A percentile compares a stretch with the other conserved stretches of the same genome.
These are phyloP conservation scores for Colletotrichum trifolii DNA, from an alignment of 2,329 filamentous ascomycete species.

Conservation along the genomic window DNA sequence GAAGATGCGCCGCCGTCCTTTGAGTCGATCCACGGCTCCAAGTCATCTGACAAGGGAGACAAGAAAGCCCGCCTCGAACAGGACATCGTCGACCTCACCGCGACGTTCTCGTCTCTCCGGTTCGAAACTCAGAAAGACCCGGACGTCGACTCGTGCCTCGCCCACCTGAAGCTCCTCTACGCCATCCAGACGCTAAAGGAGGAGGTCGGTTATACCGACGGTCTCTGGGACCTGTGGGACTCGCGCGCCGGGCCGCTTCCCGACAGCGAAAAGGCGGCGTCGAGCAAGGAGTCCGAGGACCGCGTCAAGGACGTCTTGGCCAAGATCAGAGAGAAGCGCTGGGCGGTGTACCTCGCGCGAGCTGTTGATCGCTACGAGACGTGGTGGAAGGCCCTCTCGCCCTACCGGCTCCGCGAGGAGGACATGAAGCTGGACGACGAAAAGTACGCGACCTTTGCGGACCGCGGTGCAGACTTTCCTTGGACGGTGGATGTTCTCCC, in stretches of 20 bases:
- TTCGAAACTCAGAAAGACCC: slow-evolving; percentile 50
- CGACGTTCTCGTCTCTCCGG: slow-evolving; percentile 51
- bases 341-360: slow-evolving; percentile 75
- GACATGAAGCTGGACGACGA: slow-evolving; percentile 46
- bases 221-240: slow-evolving; percentile 73
- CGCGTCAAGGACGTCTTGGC: slow-evolving; percentile 55
- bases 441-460: slow-evolving; percentile 49
- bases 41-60: neutral
- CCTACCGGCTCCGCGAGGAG: slow-evolving; percentile 45
- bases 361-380: slow-evolving; percentile 75
- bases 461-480: slow-evolving; percentile 38
- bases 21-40: slow-evolving; percentile 12
- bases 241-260: slow-evolving; percentile 44
- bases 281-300: slow-evolving; percentile 42
- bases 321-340: slow-evolving; percentile 76
- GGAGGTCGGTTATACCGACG: slow-evolving; percentile 72
- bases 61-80: neutral
- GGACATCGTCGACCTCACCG: slow-evolving; percentile 44
- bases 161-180: slow-evolving; percentile 79
- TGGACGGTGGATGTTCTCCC: slow-evolving; percentile 61
- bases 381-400: slow-evolving; percentile 67
- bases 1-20: slow-evolving; percentile 33
- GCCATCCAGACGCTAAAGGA: slow-evolving; percentile 76
- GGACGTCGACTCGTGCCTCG: slow-evolving; percentile 69
- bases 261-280: slow-evolving; percentile 6